A percentile compares a stretch with the other conserved stretches of the same genome.
Conservation (phyloP, 768 basidiomycete species). For the Inosperma sp. region DNA sequence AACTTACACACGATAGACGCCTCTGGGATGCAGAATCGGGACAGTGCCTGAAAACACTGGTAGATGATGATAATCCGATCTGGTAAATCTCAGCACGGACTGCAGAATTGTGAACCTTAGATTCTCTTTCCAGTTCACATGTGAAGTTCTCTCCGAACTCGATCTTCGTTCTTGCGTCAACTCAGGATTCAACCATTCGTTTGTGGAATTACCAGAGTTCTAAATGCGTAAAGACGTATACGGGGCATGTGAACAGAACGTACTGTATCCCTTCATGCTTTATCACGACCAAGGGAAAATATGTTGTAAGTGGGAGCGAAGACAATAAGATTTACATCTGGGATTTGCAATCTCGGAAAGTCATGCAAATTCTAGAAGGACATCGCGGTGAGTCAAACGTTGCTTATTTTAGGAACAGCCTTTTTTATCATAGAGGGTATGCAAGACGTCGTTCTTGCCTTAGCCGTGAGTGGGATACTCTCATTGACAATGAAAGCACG, state of each 20-base stretch:
- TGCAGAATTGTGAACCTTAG: slow-evolving; percentile 6
- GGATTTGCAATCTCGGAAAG: slow-evolving; percentile 79
- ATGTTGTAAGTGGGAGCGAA: slow-evolving; percentile 85
- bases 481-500: background rate
- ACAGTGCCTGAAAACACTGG: slow-evolving; percentile 95
- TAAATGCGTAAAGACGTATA: slow-evolving; percentile 89
- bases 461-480: slow-evolving; percentile 55
- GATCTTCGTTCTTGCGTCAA: slow-evolving; percentile 81
- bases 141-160: slow-evolving; percentile 93
- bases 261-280: slow-evolving; percentile 76
- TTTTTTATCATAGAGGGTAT: background rate
- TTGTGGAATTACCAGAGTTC: slow-evolving; percentile 93
- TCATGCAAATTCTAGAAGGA: slow-evolving; percentile 71
- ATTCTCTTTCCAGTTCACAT: slow-evolving; percentile 54
- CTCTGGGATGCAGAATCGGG: slow-evolving; percentile 98
- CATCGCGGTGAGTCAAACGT: slow-evolving; percentile 63
- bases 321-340: slow-evolving; percentile 85
- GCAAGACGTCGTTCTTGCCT: slow-evolving; percentile 64
- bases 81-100: slow-evolving; percentile 44
- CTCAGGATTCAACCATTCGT: slow-evolving; percentile 91
- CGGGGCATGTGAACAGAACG: slow-evolving; percentile 80
- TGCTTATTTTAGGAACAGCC: background rate
- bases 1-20: slow-evolving; percentile 51
- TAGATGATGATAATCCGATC: slow-evolving; percentile 94
- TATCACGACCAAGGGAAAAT: slow-evolving; percentile 53